A percentile compares a stretch with the other conserved stretches of the same genome.
Evolutionary conservation across 2,329 filamentous ascomycete genomes (phyloP).

Genomic region (Falciphora oryzae): DNA sequence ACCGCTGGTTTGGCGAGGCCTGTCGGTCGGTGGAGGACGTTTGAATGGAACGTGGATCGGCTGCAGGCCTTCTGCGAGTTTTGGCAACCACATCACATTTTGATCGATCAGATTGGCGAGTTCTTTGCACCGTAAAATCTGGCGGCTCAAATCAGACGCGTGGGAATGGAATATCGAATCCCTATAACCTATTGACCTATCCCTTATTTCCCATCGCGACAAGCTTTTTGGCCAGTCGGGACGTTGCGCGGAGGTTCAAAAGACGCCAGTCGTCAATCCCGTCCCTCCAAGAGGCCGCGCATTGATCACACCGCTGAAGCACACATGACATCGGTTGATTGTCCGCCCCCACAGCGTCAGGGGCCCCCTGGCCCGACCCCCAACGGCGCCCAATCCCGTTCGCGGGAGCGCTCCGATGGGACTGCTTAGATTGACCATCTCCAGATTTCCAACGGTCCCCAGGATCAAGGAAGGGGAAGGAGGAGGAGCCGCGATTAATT

Average conservation of each 20-base stretch:
- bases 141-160: too few species aligned
- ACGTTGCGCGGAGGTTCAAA: background rate
- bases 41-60: background rate
- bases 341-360: background rate
- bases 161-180: too few species aligned
- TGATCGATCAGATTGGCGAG: too few species aligned
- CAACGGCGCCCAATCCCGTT: background rate
- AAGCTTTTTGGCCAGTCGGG: background rate
- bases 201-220: background rate
- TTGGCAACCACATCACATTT: too few species aligned
- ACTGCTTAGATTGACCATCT: background rate
- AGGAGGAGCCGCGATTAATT: background rate
- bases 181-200: background rate
- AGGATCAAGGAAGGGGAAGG: background rate
- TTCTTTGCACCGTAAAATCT: too few species aligned
- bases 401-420: background rate
- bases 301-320: conserved; percentile 1
- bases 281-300: too few species aligned
- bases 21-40: too few species aligned
- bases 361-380: background rate
- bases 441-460: background rate
- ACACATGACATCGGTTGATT: background rate
- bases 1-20: background rate
- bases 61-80: background rate
- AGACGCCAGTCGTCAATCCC: background rate